Conservation (phyloP, 2,329 filamentous ascomycete genomes). For the Monilinia aucupariae region DNA sequence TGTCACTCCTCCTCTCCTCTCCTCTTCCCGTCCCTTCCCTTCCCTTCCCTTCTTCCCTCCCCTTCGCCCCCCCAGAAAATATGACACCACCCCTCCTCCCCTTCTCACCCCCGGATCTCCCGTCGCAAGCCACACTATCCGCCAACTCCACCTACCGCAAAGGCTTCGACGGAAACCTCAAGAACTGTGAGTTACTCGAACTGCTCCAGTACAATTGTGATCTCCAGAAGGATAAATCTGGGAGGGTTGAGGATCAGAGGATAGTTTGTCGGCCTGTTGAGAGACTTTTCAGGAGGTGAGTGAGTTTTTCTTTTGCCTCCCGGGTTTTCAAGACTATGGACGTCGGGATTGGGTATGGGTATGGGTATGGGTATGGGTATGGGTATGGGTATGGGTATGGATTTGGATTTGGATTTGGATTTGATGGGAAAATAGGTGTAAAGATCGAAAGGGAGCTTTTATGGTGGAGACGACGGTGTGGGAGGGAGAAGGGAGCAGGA, state of each 20-base stretch:
- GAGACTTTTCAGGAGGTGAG: constrained; percentile 57
- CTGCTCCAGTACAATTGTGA: constrained; percentile 39
- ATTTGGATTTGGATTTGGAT: constrained; percentile 19
- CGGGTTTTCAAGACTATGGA: background rate
- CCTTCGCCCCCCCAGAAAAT: background rate
- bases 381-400: too few species aligned
- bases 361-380: background rate
- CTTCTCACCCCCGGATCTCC: constrained; percentile 50
- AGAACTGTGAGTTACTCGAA: constrained; percentile 39
- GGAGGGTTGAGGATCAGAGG: constrained; percentile 42
- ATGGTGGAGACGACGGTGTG: constrained; percentile 60
- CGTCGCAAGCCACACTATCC: constrained; percentile 33
- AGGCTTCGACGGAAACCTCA: constrained; percentile 52
- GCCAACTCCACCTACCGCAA: constrained; percentile 38
- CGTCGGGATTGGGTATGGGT: background rate
- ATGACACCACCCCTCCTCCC: constrained; percentile 56
- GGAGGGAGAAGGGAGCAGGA: constrained; percentile 39
- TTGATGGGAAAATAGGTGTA: constrained; percentile 43
- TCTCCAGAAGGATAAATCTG: constrained; percentile 43
- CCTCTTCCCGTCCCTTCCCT: background rate
- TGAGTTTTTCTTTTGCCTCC: constrained; percentile 36
- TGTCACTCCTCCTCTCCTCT: too few species aligned
- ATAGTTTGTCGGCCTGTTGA: constrained; percentile 49
- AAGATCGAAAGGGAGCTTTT: constrained; percentile 52
- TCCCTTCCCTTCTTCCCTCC: background rate